Percentiles rank a stretch among this genome's conserved stretches.
Conservation (phyloP, 148 eudicot species). For the Arbutus unedo region DNA sequence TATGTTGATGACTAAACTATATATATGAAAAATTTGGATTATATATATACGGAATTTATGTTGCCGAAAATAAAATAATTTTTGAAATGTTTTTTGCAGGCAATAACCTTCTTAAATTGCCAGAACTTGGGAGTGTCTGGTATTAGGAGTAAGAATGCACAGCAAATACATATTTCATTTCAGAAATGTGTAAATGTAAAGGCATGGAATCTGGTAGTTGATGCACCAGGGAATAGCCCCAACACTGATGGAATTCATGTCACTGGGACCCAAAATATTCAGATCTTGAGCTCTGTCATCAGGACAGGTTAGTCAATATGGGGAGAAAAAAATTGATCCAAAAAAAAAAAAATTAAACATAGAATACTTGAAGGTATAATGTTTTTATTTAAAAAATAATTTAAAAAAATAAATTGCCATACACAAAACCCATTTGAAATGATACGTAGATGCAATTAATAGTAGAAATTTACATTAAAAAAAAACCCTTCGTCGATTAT, state of each 20-base stretch:
- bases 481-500: no score
- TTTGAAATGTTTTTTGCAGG: constrained; percentile 35
- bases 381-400: no score
- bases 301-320: constrained; percentile 49
- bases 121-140: constrained; percentile 49
- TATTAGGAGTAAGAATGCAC: constrained; percentile 53
- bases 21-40: background rate
- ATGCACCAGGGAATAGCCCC: constrained; percentile 65
- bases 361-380: background rate
- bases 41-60: background rate
- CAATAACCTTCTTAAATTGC: constrained; percentile 58
- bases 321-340: background rate
- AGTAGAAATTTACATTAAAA: no score
- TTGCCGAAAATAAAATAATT: background rate
- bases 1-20: constrained; percentile 24
- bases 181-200: constrained; percentile 46
- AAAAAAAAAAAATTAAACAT: background rate
- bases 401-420: no score
- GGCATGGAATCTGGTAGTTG: constrained; percentile 49
- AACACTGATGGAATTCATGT: constrained; percentile 93
- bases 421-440: no score
- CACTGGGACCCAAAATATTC: constrained; percentile 46
- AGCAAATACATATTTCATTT: constrained; percentile 70
- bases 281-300: constrained; percentile 41
- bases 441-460: no score